Evolutionary conservation across 805 yeast species (phyloP), one percentile per base, ranked within the genome.

Genomic region (Lachancea mirantina): DNA sequence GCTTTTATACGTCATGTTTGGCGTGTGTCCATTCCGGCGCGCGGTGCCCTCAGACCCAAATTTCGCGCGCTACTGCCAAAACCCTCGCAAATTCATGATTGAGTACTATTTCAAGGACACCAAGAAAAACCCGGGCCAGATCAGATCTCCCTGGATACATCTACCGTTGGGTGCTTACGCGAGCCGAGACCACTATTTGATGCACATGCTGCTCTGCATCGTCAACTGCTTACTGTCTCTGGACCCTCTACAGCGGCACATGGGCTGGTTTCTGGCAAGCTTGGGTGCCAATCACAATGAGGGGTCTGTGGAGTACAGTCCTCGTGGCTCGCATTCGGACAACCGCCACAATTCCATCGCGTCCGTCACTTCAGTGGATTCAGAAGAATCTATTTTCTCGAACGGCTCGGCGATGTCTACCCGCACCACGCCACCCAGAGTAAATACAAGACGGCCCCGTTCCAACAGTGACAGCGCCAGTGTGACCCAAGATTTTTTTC

Each of bases 1-100:
- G 21, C 61, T 87, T 40, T 60, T 87, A 39, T 85, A 87, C 40
- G 65, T 81, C 29, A 70, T 85, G 21, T 87, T 87, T 60, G 94
- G 88, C 28, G 73, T 78, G 46, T 79, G 83, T 54, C 96, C 96
- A 4, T 87, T 85, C 64, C 76, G 72, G 45, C 41, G 55, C 24
- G 76, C 81, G n/a, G 94, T 84, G 59, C 73, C 73, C 36, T 28
- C 16, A 19, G 38, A 25, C 13, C 30, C 28, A 26, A 46, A 46
- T 26, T 47, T 44, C 25, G 39, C 40, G 8, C 36, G 30, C 4
- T 52, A 43, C 32, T 30, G 41, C 8, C 35, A 26, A 13, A 41
- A 45, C 30, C 49, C 56, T 6, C 35, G 41, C 14, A 45, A 32
- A 5, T 50, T 52, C 28, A 37, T 52, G 19, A 41, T 46, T 24